These are phyloP conservation scores for Mycena polygramma DNA, from an alignment of 768 basidiomycete genomes.

Conservation along the genomic window DNA sequence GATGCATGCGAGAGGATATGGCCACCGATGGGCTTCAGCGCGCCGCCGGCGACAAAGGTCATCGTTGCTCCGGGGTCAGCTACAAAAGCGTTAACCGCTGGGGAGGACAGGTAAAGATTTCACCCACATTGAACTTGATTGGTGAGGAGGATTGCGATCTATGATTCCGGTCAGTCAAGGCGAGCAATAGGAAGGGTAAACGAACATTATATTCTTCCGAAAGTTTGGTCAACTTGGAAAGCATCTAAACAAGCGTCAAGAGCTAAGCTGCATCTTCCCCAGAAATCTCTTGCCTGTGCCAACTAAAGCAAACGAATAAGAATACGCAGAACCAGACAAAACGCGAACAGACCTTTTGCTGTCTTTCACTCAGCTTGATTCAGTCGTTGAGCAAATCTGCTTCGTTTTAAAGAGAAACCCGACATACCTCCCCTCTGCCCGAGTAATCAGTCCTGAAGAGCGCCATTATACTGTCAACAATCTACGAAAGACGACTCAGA, in stretches of 20 bases:
- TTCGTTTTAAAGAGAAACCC: conserved; percentile 82
- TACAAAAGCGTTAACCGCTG: conserved; percentile 41
- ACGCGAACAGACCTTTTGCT: conserved; percentile 78
- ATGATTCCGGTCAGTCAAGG: conserved; percentile 37
- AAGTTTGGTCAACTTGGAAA: conserved; percentile 91
- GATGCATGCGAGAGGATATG: conserved; percentile 92
- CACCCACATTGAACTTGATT: conserved; percentile 91
- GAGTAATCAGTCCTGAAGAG: conserved; percentile 95
- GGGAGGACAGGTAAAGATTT: conserved; percentile 1
- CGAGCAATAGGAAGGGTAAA: conserved; percentile 11
- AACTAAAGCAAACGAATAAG: conserved; percentile 61
- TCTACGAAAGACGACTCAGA: conserved; percentile 57
- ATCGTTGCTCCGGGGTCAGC: conserved; percentile 96
- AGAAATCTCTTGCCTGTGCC: conserved; percentile 71
- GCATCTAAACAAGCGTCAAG: conserved; percentile 67
- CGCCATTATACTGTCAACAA: conserved; percentile 98
- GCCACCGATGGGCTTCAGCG: conserved; percentile 88
- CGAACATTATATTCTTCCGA: conserved; percentile 92
- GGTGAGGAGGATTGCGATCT: conserved; percentile 90
- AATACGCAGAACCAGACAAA: neutral
- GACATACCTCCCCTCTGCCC: conserved; percentile 81
- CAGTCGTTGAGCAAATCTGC: conserved; percentile 75
- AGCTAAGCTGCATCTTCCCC: neutral
- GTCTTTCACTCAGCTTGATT: conserved; percentile 93
- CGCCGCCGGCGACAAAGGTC: conserved; percentile 95